These are phyloP conservation scores for Ascochyta koolunga DNA, from an alignment of 2,329 filamentous ascomycete species.

Conservation along the genomic window DNA sequence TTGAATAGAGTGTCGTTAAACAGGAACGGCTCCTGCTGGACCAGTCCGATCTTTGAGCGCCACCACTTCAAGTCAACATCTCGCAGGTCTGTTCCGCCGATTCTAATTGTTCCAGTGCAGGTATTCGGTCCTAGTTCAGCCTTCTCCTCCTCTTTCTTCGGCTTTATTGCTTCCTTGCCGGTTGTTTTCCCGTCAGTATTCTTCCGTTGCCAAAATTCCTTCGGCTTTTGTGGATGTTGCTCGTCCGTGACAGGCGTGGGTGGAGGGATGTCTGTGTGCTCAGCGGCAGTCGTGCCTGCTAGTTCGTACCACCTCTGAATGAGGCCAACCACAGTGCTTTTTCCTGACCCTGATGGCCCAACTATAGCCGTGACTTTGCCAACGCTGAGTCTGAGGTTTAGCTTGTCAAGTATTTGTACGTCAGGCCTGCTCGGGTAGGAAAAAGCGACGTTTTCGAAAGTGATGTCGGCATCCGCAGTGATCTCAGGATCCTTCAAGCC, in stretches of 20 bases:
- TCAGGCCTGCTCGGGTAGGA: conserved; percentile 59
- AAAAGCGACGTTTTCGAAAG: conserved; percentile 44
- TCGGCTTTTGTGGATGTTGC: conserved; percentile 18
- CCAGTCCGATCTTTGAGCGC: conserved; percentile 53
- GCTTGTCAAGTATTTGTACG: conserved; percentile 66
- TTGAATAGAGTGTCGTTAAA: conserved; percentile 50
- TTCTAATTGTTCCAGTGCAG: conserved; percentile 39
- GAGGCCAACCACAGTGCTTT: conserved; percentile 74
- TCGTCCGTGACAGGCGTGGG: neutral
- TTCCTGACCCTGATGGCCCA: conserved; percentile 74
- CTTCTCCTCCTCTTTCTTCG: conserved; percentile 24
- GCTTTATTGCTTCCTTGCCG: neutral
- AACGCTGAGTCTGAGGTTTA: conserved; percentile 64
- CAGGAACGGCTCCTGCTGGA: conserved; percentile 50
- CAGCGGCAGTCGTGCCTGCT: conserved; percentile 27
- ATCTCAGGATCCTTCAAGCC: conserved; percentile 46
- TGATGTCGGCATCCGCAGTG: conserved; percentile 42
- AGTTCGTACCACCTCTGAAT: conserved; percentile 75
- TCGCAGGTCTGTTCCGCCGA: conserved; percentile 37
- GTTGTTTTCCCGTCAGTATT: conserved; percentile 1
- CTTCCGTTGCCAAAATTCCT: conserved; percentile 18
- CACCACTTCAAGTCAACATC: conserved; percentile 51
- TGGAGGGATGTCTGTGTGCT: conserved; percentile 5
- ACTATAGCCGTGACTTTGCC: conserved; percentile 77
- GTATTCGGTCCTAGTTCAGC: conserved; percentile 36